These are phyloP conservation scores for Pseudogymnoascus destructans DNA, from an alignment of 2,329 filamentous ascomycete species.

Conservation along the genomic window DNA sequence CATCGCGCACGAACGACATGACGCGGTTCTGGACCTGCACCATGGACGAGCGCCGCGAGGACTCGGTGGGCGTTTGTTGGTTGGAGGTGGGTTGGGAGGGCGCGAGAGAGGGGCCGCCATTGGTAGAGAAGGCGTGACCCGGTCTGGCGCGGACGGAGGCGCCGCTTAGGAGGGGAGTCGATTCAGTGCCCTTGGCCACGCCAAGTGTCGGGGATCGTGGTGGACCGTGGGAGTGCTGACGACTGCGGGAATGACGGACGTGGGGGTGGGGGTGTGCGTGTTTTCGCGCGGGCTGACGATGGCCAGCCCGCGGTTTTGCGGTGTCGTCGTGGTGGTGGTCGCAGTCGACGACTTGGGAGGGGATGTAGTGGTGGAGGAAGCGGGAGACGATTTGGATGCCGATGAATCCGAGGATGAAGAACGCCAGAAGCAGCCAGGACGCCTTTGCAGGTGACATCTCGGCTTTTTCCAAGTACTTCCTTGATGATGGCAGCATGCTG, in stretches of 20 bases:
- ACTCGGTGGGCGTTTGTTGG: conserved; percentile 11
- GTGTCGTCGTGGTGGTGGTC: conserved; percentile 57
- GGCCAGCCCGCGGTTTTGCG: no score
- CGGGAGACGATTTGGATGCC: conserved; percentile 64
- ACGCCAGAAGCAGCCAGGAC: conserved; percentile 53
- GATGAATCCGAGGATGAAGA: conserved; percentile 58
- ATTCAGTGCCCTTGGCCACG: conserved; percentile 18
- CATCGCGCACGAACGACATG: conserved; percentile 52
- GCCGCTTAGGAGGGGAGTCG: conserved; percentile 20
- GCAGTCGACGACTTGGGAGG: conserved; percentile 69
- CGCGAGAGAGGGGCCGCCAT: background rate
- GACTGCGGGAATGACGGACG: conserved; percentile 7
- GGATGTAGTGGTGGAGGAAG: conserved; percentile 58
- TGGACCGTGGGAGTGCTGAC: conserved; percentile 6
- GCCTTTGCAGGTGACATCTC: conserved; percentile 54
- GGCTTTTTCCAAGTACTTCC: conserved; percentile 58
- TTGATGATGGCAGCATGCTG: conserved; percentile 83
- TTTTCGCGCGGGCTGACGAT: background rate
- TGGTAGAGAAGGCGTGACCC: conserved; percentile 9
- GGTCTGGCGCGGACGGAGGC: conserved; percentile 15
- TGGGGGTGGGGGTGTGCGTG: conserved; percentile 11
- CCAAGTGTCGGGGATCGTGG: background rate
- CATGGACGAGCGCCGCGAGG: conserved; percentile 39
- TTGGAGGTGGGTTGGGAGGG: background rate
- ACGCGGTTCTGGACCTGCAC: conserved; percentile 41